Percentiles rank a stretch among this genome's conserved stretches.
These are phyloP conservation scores for baker's yeast (Saccharomyces cerevisiae) DNA, from an alignment of 805 yeast species.

Conservation along the genomic window DNA sequence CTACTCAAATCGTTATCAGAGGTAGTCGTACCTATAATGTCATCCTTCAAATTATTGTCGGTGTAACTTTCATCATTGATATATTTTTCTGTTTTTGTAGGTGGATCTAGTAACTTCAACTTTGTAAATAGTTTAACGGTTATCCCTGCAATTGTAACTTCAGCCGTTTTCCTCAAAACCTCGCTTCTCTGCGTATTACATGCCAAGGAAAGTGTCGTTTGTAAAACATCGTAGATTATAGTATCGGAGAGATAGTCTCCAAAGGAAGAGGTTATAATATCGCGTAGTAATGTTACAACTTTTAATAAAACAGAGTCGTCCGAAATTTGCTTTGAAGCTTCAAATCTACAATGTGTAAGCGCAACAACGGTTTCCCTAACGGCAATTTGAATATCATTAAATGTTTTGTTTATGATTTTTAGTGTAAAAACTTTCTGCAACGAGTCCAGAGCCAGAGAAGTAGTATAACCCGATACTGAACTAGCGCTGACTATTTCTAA, in stretches of 20 bases:
- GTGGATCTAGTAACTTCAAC: slow-evolving; percentile 46
- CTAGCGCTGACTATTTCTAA: slow-evolving; percentile 75
- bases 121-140: slow-evolving; percentile 61
- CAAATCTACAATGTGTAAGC: slow-evolving; percentile 88
- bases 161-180: slow-evolving; percentile 81
- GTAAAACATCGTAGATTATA: slow-evolving; percentile 77
- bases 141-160: slow-evolving; percentile 63
- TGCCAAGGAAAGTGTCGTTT: slow-evolving; percentile 84
- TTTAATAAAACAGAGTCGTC: slow-evolving; percentile 87
- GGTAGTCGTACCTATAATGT: slow-evolving; percentile 14
- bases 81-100: slow-evolving; percentile 30
- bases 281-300: slow-evolving; percentile 67
- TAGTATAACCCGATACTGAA: slow-evolving; percentile 76
- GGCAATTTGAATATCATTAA: slow-evolving; percentile 55
- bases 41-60: slow-evolving; percentile 11
- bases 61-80: slow-evolving; percentile 35
- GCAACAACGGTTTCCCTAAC: slow-evolving; percentile 42
- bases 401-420: slow-evolving; percentile 48
- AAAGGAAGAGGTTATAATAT: slow-evolving; percentile 51
- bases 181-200: slow-evolving; percentile 89
- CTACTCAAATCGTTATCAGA: neutral
- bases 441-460: slow-evolving; percentile 71
- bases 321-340: slow-evolving; percentile 84
- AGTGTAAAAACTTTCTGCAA: slow-evolving; percentile 65
- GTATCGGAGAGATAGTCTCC: slow-evolving; percentile 70